Conservation (phyloP, 2,329 filamentous ascomycete genomes). For the Neonectria hederae region DNA sequence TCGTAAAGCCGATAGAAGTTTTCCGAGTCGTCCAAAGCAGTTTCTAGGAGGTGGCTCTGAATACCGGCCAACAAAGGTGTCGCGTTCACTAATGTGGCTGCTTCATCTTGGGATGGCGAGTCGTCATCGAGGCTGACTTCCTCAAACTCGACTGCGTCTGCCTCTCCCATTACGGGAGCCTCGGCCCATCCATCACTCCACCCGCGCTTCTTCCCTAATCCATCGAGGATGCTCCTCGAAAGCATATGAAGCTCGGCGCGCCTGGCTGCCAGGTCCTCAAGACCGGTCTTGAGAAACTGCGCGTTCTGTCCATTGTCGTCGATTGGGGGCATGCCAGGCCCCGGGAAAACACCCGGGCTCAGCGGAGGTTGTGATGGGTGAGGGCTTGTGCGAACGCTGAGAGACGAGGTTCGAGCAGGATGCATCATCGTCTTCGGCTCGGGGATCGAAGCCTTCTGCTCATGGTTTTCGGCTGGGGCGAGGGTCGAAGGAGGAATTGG, state of each 20-base stretch:
- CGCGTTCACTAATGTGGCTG: slow-evolving; percentile 13
- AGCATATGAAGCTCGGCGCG: slow-evolving; percentile 84
- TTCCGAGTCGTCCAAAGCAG: slow-evolving; percentile 68
- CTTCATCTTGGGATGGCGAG: slow-evolving; percentile 28
- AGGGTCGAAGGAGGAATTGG: slow-evolving; percentile 71
- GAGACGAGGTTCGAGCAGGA: slow-evolving; percentile 71
- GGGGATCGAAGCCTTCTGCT: slow-evolving; percentile 70
- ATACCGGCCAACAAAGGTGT: slow-evolving; percentile 47
- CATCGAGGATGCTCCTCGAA: slow-evolving; percentile 81
- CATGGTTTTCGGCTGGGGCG: slow-evolving; percentile 56
- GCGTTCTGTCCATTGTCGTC: slow-evolving; percentile 53
- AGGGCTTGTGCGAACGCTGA: slow-evolving; percentile 54
- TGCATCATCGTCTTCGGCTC: slow-evolving; percentile 78
- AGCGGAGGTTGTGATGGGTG: slow-evolving; percentile 52
- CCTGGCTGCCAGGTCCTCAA: slow-evolving; percentile 83
- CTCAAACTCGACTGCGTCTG: slow-evolving; percentile 61
- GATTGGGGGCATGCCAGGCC: slow-evolving; percentile 53
- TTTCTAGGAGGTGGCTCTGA: slow-evolving; percentile 62
- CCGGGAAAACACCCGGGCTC: slow-evolving; percentile 65
- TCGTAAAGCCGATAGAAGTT: slow-evolving; percentile 76
- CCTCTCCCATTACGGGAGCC: slow-evolving; percentile 60
- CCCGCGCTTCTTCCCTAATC: slow-evolving; percentile 73
- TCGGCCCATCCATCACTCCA: slow-evolving; percentile 83
- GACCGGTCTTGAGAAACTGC: slow-evolving; percentile 68
- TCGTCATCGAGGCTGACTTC: slow-evolving; percentile 65